phyloP scores from a whole-genome alignment of 2,329 filamentous ascomycete genomes.

The Penicillium sp. region DNA sequence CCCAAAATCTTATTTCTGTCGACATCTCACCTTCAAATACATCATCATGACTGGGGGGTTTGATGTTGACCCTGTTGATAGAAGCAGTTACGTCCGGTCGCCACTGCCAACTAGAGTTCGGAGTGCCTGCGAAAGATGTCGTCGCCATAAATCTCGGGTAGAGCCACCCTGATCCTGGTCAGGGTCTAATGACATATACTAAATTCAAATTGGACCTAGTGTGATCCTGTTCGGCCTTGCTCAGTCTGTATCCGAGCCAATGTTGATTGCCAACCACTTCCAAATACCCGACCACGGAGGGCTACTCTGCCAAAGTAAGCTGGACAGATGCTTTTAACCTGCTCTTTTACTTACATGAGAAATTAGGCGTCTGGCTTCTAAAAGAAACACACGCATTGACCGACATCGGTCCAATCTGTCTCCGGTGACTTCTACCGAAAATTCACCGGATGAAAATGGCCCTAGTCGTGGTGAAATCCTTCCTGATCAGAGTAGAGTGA shows the following conservation, averaged over 20 bases:
- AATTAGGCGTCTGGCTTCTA: background rate
- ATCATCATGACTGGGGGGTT: background rate
- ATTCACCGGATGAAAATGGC: background rate
- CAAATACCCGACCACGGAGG: constrained; percentile 1
- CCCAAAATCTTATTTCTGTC: background rate
- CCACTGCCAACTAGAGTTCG: constrained; percentile 29
- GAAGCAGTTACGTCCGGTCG: background rate
- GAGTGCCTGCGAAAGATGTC: constrained; percentile 33
- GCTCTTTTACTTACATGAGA: background rate
- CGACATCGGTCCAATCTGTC: background rate
- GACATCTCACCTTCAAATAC: background rate
- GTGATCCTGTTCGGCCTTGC: constrained; percentile 37
- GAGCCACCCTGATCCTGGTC: background rate
- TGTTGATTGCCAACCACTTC: constrained; percentile 19
- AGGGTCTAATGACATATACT: background rate
- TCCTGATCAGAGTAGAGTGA: background rate
- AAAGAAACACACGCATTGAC: background rate
- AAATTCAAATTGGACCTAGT: constrained; percentile 20
- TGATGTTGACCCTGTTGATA: background rate
- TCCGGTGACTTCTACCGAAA: background rate
- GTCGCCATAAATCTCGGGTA: constrained; percentile 35
- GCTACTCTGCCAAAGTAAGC: constrained; percentile 14
- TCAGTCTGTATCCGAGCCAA: constrained; percentile 35
- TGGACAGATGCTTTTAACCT: background rate
- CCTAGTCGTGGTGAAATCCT: background rate